Base-by-base conservation (phyloP, 1,139 yeast species). In the Hansenula sp. region DNA sequence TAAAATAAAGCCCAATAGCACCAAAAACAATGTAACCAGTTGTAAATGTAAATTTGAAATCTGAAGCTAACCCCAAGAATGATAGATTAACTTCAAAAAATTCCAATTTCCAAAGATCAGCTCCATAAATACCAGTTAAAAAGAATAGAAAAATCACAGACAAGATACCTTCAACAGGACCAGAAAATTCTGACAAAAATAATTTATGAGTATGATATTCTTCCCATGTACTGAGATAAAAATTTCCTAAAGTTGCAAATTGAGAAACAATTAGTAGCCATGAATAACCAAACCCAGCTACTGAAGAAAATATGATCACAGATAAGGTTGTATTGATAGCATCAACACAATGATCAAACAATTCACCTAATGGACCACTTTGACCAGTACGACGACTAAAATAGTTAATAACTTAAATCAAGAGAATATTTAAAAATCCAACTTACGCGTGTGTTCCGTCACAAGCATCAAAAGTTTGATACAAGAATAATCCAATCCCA, bases 401-500 rank as follows among this genome's bases (percentile, higher is more conserved):
- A 28, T 4, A 7, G 19, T 29, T 14, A 34, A 24, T 25, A 7
- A n/a, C 27, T 17, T 10, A 7, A 3, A 30, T 11, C 5, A 6
- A 6, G 14, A 9, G 18, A 18, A 17, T 11, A 20, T 24, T n/a
- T n/a, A n/a, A n/a, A 17, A 18, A 22, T 7, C 18, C 13, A 19
- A 51, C 64, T 59, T 83, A 68, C 31, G 97, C 97, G 61, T 90
- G 97, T 50, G 84, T 77, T 11, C 97, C 97, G 62, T 90, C 97
- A 62, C 96, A 86, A 2, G 97, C 96, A 64, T 90, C 97, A 61
- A 90, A 89, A 0, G 97, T 90, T 59, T 90, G 97, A 61, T 90
- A 90, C 73, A 89, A 68, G 59, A 90, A 89, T 49, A 90, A 67
- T 2, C 96, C 95, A 52, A 85, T 60, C 0, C 95, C 96, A 59